Percentiles rank a stretch among this genome's conserved stretches.
Conservation (phyloP, 192 early-diverging fungal genomes). For the Cetraspora pellucida region DNA sequence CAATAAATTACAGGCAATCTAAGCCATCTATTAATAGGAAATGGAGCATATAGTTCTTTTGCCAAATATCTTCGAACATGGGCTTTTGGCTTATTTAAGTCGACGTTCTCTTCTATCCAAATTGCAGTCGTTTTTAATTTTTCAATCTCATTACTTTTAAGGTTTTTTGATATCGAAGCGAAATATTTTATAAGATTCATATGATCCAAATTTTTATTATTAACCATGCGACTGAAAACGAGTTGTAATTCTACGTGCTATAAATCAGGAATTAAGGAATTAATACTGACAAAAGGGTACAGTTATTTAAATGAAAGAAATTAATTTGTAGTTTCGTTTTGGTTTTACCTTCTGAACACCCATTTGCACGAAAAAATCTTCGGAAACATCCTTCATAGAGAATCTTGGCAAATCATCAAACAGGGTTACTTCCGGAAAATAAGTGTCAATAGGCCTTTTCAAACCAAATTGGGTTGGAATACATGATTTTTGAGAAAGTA, state of each 20-base stretch:
- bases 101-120: constrained; percentile 58
- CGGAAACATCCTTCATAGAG: constrained; percentile 54
- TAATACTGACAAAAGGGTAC: background rate
- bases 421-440: constrained; percentile 76
- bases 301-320: background rate
- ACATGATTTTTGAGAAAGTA: constrained; percentile 54
- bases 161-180: constrained; percentile 62
- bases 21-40: constrained; percentile 54
- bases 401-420: constrained; percentile 83
- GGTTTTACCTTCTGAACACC: constrained; percentile 73
- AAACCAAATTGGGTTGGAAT: constrained; percentile 74
- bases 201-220: constrained; percentile 79
- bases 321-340: background rate
- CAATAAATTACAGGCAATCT: constrained; percentile 73
- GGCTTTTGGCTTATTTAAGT: constrained; percentile 9
- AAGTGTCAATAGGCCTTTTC: constrained; percentile 66
- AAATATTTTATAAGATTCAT: constrained; percentile 82
- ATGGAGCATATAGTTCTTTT: constrained; percentile 69
- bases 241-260: constrained; percentile 81
- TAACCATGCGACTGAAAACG: constrained; percentile 77
- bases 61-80: constrained; percentile 58
- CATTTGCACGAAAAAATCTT: constrained; percentile 62
- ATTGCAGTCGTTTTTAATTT: constrained; percentile 65
- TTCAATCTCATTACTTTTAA: constrained; percentile 61
- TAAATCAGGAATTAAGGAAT: background rate